Evolutionary conservation across 495 filamentous ascomycete genomes (phyloP).

Genomic region (Extremus antarcticus): DNA sequence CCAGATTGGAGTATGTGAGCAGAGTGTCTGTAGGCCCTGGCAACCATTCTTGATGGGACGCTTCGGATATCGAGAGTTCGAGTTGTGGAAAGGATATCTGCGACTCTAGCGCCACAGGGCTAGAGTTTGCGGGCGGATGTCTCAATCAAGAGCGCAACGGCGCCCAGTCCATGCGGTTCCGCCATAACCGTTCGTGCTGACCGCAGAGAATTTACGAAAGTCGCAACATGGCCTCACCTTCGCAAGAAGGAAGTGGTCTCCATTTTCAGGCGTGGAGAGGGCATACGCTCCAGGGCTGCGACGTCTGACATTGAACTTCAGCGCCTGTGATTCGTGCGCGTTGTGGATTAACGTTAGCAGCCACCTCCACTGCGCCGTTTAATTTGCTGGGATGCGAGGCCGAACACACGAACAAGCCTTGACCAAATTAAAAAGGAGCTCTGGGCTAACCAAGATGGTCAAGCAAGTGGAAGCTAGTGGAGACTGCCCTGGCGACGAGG

Average conservation of each 20-base stretch:
- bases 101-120: not conserved
- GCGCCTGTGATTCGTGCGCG: not conserved
- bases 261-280: no score
- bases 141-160: not conserved
- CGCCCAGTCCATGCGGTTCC: not conserved
- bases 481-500: no score
- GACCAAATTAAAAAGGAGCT: not conserved
- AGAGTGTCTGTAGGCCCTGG: no score
- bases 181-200: not conserved
- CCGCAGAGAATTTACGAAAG: not conserved
- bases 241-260: no score
- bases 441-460: no score
- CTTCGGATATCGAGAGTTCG: no score
- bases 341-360: not conserved
- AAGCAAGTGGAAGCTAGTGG: no score
- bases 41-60: no score
- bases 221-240: no score
- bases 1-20: no score
- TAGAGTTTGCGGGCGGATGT: not conserved
- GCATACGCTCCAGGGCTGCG: no score
- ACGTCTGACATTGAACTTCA: not conserved
- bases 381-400: not conserved
- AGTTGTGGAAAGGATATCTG: not conserved
- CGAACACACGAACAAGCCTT: not conserved
- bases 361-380: not conserved